These are phyloP conservation scores for Clonostachys sp. DNA, from an alignment of 2,329 filamentous ascomycete genomes.

Conservation along the genomic window DNA sequence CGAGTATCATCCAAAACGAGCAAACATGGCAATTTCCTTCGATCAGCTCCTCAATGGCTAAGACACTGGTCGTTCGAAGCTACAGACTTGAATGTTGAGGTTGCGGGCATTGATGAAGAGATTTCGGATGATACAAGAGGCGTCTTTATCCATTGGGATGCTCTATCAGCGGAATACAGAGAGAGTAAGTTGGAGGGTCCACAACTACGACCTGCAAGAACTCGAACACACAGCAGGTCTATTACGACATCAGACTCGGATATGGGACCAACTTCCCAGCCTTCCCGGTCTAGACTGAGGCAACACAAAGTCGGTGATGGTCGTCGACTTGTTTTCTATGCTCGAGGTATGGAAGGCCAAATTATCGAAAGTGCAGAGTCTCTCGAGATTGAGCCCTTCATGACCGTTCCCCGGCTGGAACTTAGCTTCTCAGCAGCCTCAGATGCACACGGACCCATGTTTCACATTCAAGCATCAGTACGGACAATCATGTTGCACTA, in stretches of 20 bases:
- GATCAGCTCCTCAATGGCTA: slow-evolving; percentile 79
- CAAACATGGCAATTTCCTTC: slow-evolving; percentile 64
- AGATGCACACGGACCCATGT: slow-evolving; percentile 80
- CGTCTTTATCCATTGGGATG: slow-evolving; percentile 80
- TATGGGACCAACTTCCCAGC: slow-evolving; percentile 27
- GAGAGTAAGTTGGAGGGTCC: slow-evolving; percentile 69
- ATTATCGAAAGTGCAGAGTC: slow-evolving; percentile 84
- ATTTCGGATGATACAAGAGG: slow-evolving; percentile 81
- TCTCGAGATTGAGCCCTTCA: slow-evolving; percentile 79
- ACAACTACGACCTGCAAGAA: slow-evolving; percentile 53
- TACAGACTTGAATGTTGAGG: slow-evolving; percentile 82
- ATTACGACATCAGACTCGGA: slow-evolving; percentile 67
- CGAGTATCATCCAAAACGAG: slow-evolving; percentile 40
- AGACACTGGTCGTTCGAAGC: slow-evolving; percentile 80
- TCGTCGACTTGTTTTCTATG: slow-evolving; percentile 73
- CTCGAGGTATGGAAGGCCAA: slow-evolving; percentile 81
- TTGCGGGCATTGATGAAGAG: slow-evolving; percentile 80
- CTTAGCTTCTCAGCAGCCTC: slow-evolving; percentile 79
- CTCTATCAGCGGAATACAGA: slow-evolving; percentile 84
- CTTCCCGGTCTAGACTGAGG: slow-evolving; percentile 43
- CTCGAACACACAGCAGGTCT: slow-evolving; percentile 71
- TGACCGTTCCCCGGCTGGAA: slow-evolving; percentile 83
- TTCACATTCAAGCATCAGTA: slow-evolving; percentile 80
- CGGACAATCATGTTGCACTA: slow-evolving; percentile 80
- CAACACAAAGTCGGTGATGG: slow-evolving; percentile 65